A percentile compares a stretch with the other conserved stretches of the same genome.
phyloP scores from a whole-genome alignment of 208 protist species.

The Acanthamoeba comandoni region DNA sequence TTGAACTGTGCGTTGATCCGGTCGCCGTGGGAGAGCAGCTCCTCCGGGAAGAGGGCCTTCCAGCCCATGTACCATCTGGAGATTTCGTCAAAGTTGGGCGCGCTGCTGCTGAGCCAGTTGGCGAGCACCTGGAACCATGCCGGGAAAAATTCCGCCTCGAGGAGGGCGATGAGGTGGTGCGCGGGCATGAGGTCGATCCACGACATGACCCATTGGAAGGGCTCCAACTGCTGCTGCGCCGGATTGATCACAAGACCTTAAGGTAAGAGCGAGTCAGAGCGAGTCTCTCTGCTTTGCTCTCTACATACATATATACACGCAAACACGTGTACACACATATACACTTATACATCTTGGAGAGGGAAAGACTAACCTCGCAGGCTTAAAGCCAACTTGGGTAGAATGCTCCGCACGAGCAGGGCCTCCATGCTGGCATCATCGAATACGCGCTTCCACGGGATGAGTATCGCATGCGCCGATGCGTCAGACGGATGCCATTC shows the following conservation, averaged over 20 bases:
- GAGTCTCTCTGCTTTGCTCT: neutral
- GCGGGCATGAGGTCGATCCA: constrained; percentile 70
- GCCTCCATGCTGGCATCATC: constrained; percentile 56
- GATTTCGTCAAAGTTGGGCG: constrained; percentile 72
- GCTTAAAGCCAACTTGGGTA: constrained; percentile 71
- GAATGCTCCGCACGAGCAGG: constrained; percentile 66
- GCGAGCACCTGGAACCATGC: constrained; percentile 69
- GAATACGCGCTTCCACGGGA: constrained; percentile 73
- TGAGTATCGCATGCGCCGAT: constrained; percentile 74
- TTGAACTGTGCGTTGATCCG: constrained; percentile 69
- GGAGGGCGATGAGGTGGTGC: constrained; percentile 24
- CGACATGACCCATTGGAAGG: constrained; percentile 71
- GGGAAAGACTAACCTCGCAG: constrained; percentile 16
- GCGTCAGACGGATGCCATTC: constrained; percentile 76
- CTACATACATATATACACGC: constrained; percentile 6
- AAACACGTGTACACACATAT: too few species aligned
- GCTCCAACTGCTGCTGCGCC: constrained; percentile 54
- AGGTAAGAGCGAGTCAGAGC: neutral
- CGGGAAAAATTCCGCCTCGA: constrained; percentile 79
- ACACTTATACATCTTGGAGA: too few species aligned
- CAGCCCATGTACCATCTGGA: constrained; percentile 76
- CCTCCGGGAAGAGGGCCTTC: constrained; percentile 72
- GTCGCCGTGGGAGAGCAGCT: neutral
- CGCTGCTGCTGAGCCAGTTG: constrained; percentile 62
- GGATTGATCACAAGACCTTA: constrained; percentile 67